Evolutionary conservation across 495 filamentous ascomycete genomes (phyloP).

Genomic region (Penicillium silybi): DNA sequence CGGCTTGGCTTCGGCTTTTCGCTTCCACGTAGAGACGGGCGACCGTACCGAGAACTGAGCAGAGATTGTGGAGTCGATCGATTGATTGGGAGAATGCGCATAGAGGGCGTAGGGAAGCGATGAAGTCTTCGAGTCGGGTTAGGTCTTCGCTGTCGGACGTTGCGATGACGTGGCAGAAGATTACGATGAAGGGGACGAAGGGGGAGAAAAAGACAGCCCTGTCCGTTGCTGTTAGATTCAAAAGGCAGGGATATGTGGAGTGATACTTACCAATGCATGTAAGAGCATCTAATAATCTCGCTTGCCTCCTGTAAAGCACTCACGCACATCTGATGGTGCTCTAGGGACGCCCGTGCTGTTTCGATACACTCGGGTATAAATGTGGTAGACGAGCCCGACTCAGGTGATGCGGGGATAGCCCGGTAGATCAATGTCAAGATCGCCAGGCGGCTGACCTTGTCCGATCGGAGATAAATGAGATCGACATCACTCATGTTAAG

Average conservation of each 20-base stretch:
- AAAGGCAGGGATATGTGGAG: not conserved
- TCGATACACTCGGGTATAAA: slow-evolving; percentile 60
- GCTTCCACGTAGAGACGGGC: slow-evolving; percentile 61
- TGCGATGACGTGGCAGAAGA: slow-evolving; percentile 66
- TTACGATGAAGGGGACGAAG: slow-evolving; percentile 65
- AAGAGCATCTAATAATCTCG: slow-evolving; percentile 47
- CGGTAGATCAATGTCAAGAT: slow-evolving; percentile 59
- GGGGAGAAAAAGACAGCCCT: slow-evolving; percentile 64
- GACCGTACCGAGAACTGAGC: slow-evolving; percentile 57
- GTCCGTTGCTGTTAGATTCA: not conserved
- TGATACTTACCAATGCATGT: slow-evolving; percentile 56
- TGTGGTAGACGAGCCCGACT: slow-evolving; percentile 34
- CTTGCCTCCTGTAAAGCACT: slow-evolving; percentile 41
- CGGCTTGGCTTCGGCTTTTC: slow-evolving; percentile 42
- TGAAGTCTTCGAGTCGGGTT: slow-evolving; percentile 51
- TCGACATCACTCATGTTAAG: slow-evolving; percentile 26
- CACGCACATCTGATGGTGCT: slow-evolving; percentile 51
- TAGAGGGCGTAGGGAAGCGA: slow-evolving; percentile 50
- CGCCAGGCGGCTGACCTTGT: slow-evolving; percentile 52
- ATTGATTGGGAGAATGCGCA: slow-evolving; percentile 52
- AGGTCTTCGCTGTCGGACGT: slow-evolving; percentile 44
- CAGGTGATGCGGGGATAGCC: slow-evolving; percentile 48
- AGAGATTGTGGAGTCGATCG: slow-evolving; percentile 56
- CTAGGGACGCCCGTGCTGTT: slow-evolving; percentile 52
- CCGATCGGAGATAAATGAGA: slow-evolving; percentile 47